Evolutionary conservation across 2,329 filamentous ascomycete species (phyloP), one percentile per base, ranked within the genome.

Genomic region (Acephala macrosclerotiorum): DNA sequence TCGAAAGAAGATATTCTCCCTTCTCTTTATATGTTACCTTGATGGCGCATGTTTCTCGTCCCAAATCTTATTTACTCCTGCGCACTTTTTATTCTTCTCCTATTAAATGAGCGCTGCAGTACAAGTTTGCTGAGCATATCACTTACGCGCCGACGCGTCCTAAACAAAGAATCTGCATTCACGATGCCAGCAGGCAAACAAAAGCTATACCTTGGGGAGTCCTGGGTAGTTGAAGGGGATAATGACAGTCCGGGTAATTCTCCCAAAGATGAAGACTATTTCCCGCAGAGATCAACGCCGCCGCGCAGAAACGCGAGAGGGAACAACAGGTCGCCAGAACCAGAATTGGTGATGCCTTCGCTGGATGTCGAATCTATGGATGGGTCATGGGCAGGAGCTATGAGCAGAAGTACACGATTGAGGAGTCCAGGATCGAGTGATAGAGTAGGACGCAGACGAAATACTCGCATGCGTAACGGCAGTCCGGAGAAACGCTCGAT

Each of bases 301-400:
- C 67, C 71, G 58, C 68, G 68, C 64, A 69, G 68, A 20, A 63
- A 66, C 55, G 65, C 65, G 1, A 67, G 72, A 64, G 63, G 62
- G 14, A 63, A 38, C 29, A 72, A 68, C 14, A 72, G 62, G 61
- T 76, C 75, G 0, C 73, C 73, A 33, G 75, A 74, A 22, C 75
- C 75, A n/a, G 71, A 75, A 56, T 63, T 77, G 29, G 69, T 76
- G 12, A 77, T 77, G 75, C 75, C 75, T 56, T 71, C 74, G 12
- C 40, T 77, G n/a, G 72, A 76, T 60, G 35, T 65, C 11, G 65
- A 74, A 57, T 74, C 72, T 38, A 49, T 76, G 36, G 72, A 75
- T 55, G 73, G 70, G 14, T 76, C 75, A 9, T 72, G 75, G 72
- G 65, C 65, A 38, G 72, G 72, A 20, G 58, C 58, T 16, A 62